Percentiles rank a stretch among this genome's conserved stretches.
Conservation (phyloP, 352 stramenopile genomes). For the Thalassiosira delicatula region DNA sequence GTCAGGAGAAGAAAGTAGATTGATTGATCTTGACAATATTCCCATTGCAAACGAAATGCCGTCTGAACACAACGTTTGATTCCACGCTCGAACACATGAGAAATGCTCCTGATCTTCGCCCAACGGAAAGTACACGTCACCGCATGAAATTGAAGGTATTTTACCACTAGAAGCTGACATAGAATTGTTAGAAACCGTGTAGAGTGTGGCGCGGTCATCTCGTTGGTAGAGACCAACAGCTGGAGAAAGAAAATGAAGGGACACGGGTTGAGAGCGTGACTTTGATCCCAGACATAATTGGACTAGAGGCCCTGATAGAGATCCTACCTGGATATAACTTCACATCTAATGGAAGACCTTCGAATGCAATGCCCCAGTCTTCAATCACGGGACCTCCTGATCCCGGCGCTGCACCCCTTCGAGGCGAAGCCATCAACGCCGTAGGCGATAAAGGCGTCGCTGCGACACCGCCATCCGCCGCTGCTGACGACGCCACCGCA, state of each 20-base stretch:
- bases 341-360: conserved; percentile 82
- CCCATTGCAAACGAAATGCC: conserved; percentile 57
- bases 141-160: conserved; percentile 40
- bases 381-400: conserved; percentile 65
- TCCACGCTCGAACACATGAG: conserved; percentile 50
- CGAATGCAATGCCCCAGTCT: conserved; percentile 85
- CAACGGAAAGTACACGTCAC: conserved; percentile 59
- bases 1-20: conserved; percentile 47
- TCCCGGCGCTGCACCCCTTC: conserved; percentile 28
- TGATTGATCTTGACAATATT: conserved; percentile 53
- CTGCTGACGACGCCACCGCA: conserved; percentile 10
- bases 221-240: conserved; percentile 83
- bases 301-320: too few relatives aligned
- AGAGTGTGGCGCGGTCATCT: conserved; percentile 81
- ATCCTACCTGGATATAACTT: conserved; percentile 74
- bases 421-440: conserved; percentile 57
- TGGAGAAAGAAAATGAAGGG: conserved; percentile 3
- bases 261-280: not conserved
- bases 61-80: conserved; percentile 56
- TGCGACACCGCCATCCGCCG: not conserved
- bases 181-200: conserved; percentile 63
- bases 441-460: conserved; percentile 60
- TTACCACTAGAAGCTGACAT: conserved; percentile 39
- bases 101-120: conserved; percentile 22
- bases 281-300: too few relatives aligned